Evolutionary conservation across 306 rosid species (phyloP), one percentile per base, ranked within the genome.

Genomic region (Cucumis cinereus): DNA sequence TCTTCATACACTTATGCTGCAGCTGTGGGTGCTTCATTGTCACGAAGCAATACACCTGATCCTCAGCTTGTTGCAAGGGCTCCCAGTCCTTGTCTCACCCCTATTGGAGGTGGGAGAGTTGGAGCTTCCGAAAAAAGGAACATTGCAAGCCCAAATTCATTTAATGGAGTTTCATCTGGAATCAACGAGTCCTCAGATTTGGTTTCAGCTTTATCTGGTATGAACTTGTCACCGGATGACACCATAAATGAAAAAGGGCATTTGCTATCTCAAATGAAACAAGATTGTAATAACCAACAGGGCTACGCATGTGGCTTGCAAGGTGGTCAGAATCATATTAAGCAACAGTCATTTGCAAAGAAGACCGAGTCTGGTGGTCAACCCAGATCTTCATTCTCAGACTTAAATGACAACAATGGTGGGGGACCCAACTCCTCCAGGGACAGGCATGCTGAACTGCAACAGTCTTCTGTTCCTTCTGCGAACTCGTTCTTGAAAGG

Each of bases 31-130:
- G 79, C 92, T 77, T 86, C 99, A 69, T 71, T 92, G 85, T 94
- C 99, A 57, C 79, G 97, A 85, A 90, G 99, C 84, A 88, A 87
- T 57, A 94, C 99, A 67, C 99, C 99, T 41, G 99, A 94, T 82
- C 92, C 96, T 5, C 99, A 92, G 70, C 73, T 81, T 75, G 85
- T 90, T 79, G 88, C 93, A 64, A 89, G 99, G 84, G 95, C 96
- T 77, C 93, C 99, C 41, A 92, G 99, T 85, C 98, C 98, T 57
- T 94, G 96, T 59, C 87, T 80, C 78, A 86, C 95, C 33, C 96
- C 99, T 58, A 92, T 94, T 76, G 99, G 99, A 57, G 92, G 90
- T 8, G 97, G 97, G 17, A 86, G 99, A 86, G 83, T 41, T 67
- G 69, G 74, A 75, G 76, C 89, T 60, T 66, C 84, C 12, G 96